Evolutionary conservation across 2,329 filamentous ascomycete genomes (phyloP).

Genomic region (Epichloe hybrida): DNA sequence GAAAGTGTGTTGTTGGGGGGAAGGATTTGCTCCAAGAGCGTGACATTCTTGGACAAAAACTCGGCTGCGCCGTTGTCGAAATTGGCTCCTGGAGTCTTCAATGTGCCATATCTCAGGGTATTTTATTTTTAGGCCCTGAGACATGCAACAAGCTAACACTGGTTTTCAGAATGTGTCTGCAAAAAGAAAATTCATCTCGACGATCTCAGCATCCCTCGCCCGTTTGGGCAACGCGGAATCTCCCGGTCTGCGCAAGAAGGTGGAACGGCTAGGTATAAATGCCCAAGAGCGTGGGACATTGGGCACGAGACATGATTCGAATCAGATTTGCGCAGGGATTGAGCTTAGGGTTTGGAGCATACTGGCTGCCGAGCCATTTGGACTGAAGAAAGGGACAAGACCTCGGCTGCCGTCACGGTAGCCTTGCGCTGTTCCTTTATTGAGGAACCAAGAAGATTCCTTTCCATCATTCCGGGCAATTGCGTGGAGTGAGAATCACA

Average conservation of each 20-base stretch:
- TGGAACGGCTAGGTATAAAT: conserved; percentile 6
- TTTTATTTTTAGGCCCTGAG: not conserved
- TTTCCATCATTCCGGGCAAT: not conserved
- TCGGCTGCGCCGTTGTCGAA: conserved; percentile 12
- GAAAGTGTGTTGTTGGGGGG: conserved; percentile 17
- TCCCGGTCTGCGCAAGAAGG: conserved; percentile 18
- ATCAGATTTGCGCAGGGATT: conserved; percentile 4
- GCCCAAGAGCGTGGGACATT: not conserved
- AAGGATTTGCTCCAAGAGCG: conserved; percentile 10
- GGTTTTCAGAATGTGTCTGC: conserved; percentile 14
- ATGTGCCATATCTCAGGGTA: conserved; percentile 23
- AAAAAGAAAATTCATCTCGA: conserved; percentile 14
- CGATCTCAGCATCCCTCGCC: conserved; percentile 18
- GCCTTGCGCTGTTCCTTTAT: not conserved
- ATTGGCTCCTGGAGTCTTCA: conserved; percentile 23
- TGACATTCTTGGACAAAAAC: conserved; percentile 9
- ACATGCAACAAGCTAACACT: conserved; percentile 1
- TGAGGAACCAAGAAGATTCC: not conserved
- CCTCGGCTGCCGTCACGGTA: not conserved
- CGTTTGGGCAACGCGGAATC: conserved; percentile 23
- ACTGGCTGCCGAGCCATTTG: conserved; percentile 9
- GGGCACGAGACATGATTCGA: not conserved
- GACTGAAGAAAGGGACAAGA: not conserved
- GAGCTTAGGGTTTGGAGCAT: conserved; percentile 13
- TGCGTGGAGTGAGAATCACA: too few species aligned